Evolutionary conservation across 2,329 filamentous ascomycete genomes (phyloP).

Genomic region (Bipolaris bicolor): DNA sequence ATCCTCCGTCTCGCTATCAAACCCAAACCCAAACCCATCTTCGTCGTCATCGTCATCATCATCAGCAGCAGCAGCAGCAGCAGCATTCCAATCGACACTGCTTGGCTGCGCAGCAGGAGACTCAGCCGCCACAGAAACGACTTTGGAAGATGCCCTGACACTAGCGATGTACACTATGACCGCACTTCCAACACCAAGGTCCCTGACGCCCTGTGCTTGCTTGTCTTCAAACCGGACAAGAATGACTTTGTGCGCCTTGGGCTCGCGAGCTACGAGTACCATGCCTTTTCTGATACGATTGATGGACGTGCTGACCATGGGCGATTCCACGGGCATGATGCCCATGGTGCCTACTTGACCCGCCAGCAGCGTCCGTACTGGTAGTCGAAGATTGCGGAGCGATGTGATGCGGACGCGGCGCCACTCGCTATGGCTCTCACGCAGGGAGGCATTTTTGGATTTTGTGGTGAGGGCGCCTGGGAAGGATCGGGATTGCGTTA

Average conservation of each 20-base stretch:
- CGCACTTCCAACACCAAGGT: conserved; percentile 69
- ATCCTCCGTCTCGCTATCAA: conserved; percentile 54
- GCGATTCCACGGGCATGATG: conserved; percentile 58
- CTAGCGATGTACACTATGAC: conserved; percentile 89
- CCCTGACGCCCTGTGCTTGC: conserved; percentile 62
- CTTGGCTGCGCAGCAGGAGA: not conserved
- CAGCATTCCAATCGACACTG: conserved; percentile 20
- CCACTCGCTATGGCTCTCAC: conserved; percentile 64
- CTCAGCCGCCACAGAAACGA: conserved; percentile 59
- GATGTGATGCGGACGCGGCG: conserved; percentile 80
- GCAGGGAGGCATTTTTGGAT: conserved; percentile 15
- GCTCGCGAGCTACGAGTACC: conserved; percentile 69
- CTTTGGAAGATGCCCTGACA: conserved; percentile 78
- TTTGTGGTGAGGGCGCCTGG: conserved; percentile 52
- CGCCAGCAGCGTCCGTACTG: conserved; percentile 74
- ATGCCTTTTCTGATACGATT: conserved; percentile 74
- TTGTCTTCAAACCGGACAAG: conserved; percentile 69
- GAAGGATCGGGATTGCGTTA: conserved; percentile 55
- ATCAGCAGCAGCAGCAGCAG: conserved; percentile 9
- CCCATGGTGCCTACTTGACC: conserved; percentile 92
- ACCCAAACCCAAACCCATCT: conserved; percentile 58
- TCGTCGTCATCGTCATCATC: conserved; percentile 23
- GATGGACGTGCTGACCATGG: conserved; percentile 39
- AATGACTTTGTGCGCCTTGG: conserved; percentile 58
- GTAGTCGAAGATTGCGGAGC: conserved; percentile 83